phyloP scores from a whole-genome alignment of 1,284 basidiomycete species.

The Moniliophthora roreri region DNA sequence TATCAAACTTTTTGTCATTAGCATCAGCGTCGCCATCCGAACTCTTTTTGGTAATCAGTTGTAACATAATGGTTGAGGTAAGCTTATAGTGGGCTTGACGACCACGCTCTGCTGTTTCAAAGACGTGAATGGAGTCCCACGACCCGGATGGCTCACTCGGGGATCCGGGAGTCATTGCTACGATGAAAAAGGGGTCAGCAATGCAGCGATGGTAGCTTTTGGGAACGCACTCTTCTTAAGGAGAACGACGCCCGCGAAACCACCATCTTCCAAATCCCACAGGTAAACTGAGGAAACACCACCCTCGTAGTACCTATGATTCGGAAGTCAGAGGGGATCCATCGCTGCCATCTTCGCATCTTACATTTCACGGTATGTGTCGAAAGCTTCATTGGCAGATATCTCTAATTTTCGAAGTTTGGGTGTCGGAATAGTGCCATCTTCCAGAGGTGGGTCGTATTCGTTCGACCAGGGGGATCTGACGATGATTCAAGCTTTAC shows the following conservation, averaged over 20 bases:
- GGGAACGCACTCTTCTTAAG: slow-evolving; percentile 86
- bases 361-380: slow-evolving; percentile 95
- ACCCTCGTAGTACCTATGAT: slow-evolving; percentile 90
- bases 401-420: slow-evolving; percentile 92
- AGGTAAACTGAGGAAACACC: slow-evolving; percentile 97
- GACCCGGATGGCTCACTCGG: slow-evolving; percentile 71
- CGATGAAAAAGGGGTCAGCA: slow-evolving; percentile 2
- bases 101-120: slow-evolving; percentile 89
- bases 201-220: slow-evolving; percentile 2
- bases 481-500: slow-evolving; percentile 7
- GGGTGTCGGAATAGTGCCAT: slow-evolving; percentile 83
- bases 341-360: slow-evolving; percentile 19
- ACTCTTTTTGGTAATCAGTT: slow-evolving; percentile 67
- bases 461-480: slow-evolving; percentile 98
- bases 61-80: slow-evolving; percentile 97
- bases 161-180: slow-evolving; percentile 59
- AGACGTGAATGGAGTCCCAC: slow-evolving; percentile 99
- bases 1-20: slow-evolving; percentile 31
- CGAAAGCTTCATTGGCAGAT: slow-evolving; percentile 93
- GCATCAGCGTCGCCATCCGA: slow-evolving; percentile 44
- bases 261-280: slow-evolving; percentile 96
- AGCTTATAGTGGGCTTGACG: slow-evolving; percentile 95
- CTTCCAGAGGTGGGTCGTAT: slow-evolving; percentile 86
- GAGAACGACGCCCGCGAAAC: slow-evolving; percentile 95
- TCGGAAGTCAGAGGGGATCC: neutral